A percentile compares a stretch with the other conserved stretches of the same genome.
phyloP scores from a whole-genome alignment of 1,284 basidiomycete genomes.

The Mixia osmundae region DNA sequence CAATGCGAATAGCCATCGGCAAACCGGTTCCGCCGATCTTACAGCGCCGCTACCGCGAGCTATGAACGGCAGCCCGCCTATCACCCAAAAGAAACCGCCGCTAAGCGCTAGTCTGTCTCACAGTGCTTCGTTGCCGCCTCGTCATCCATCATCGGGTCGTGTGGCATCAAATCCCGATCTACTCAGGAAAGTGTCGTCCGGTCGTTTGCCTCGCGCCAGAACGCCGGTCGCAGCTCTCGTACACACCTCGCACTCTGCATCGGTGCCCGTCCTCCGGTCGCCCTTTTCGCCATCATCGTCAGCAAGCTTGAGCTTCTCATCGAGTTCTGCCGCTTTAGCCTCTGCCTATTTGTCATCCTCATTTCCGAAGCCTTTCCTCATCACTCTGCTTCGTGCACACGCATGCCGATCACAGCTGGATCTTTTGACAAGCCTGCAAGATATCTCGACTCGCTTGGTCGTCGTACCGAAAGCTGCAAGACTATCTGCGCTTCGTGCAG shows the following conservation, averaged over 20 bases:
- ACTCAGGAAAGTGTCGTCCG: too few species aligned
- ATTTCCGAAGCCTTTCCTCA: constrained; percentile 32
- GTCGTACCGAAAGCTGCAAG: constrained; percentile 84
- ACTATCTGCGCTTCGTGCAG: constrained; percentile 80
- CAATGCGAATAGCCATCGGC: too few species aligned
- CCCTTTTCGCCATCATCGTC: constrained; percentile 10
- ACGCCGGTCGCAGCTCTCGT: constrained; percentile 11
- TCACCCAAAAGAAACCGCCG: too few species aligned
- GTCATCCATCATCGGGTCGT: too few species aligned
- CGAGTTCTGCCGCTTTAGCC: constrained; percentile 3
- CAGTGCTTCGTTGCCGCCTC: too few species aligned
- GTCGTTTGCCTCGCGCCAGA: not conserved
- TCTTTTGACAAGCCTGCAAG: constrained; percentile 70
- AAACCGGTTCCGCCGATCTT: too few species aligned
- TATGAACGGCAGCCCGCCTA: too few species aligned
- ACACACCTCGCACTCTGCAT: constrained; percentile 31
- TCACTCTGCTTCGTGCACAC: constrained; percentile 50
- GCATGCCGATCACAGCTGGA: constrained; percentile 83
- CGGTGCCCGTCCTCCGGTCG: constrained; percentile 28
- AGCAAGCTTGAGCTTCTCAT: not conserved
- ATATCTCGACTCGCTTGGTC: constrained; percentile 73
- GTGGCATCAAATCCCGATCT: too few species aligned
- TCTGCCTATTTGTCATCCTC: constrained; percentile 39
- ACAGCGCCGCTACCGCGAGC: too few species aligned
- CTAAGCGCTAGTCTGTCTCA: too few species aligned